Evolutionary conservation across 192 early-diverging fungal species (phyloP).

Genomic region (Linnemannia zychae): DNA sequence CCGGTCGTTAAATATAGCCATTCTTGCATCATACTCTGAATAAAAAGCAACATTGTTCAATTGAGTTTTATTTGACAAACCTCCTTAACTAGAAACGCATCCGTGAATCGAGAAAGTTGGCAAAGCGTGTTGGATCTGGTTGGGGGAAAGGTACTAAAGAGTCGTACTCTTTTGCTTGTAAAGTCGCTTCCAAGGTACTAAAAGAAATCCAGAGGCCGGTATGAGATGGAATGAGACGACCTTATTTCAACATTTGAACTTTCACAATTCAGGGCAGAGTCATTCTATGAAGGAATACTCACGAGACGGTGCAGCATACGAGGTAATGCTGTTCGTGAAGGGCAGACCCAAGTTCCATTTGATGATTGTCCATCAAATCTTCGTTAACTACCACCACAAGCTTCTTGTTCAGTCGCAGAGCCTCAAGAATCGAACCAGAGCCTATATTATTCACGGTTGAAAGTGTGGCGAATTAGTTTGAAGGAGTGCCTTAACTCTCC

Average conservation of each 20-base stretch:
- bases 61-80: background rate
- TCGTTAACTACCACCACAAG: constrained; percentile 84
- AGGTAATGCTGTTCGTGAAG: constrained; percentile 71
- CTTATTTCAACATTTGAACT: background rate
- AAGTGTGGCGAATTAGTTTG: no score
- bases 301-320: constrained; percentile 60
- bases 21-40: background rate
- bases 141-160: constrained; percentile 50
- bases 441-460: constrained; percentile 60
- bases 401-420: constrained; percentile 71
- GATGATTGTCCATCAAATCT: constrained; percentile 89
- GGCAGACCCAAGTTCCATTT: constrained; percentile 82
- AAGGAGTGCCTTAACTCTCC: no score
- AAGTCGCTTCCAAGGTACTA: constrained; percentile 38
- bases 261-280: background rate
- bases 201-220: constrained; percentile 6
- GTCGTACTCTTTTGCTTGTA: constrained; percentile 29
- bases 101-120: constrained; percentile 47
- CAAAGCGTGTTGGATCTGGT: constrained; percentile 45
- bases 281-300: background rate
- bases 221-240: background rate
- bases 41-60: background rate
- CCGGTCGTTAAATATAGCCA: background rate
- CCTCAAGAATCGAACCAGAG: constrained; percentile 90
- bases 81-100: constrained; percentile 26